phyloP scores from a whole-genome alignment of 2,329 filamentous ascomycete species.

The Aspergillus sp. region DNA sequence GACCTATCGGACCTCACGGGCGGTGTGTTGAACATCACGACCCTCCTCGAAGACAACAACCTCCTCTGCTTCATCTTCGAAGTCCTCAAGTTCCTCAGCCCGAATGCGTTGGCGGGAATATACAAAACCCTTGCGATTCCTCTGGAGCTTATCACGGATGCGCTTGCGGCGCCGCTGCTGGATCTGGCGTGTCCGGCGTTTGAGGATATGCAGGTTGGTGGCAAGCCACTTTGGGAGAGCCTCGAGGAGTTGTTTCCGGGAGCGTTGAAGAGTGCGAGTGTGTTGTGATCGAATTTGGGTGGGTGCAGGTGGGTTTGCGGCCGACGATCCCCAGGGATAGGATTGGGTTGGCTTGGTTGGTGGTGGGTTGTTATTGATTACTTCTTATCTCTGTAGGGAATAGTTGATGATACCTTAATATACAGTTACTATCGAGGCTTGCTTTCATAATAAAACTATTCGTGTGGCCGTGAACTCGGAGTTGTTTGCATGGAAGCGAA shows the following conservation, averaged over 20 bases:
- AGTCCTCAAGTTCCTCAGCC: constrained; percentile 38
- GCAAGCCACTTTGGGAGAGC: constrained; percentile 36
- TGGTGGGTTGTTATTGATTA: too few species aligned
- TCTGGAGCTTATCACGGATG: constrained; percentile 34
- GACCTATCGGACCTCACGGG: constrained; percentile 49
- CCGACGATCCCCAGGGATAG: too few species aligned
- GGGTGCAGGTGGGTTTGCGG: too few species aligned
- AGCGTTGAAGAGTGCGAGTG: constrained; percentile 29
- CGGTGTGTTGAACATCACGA: constrained; percentile 42
- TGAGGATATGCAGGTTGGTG: constrained; percentile 35
- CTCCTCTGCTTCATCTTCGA: constrained; percentile 46
- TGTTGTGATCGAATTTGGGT: constrained; percentile 4
- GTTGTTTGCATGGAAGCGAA: too few species aligned
- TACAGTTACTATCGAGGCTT: too few species aligned
- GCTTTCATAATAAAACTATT: too few species aligned
- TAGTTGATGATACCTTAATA: too few species aligned
- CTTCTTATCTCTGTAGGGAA: too few species aligned
- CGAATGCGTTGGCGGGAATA: constrained; percentile 36
- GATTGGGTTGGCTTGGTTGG: too few species aligned
- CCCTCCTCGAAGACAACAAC: constrained; percentile 47
- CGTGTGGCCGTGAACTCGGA: too few species aligned
- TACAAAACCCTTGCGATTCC: constrained; percentile 35
- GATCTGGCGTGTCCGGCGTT: constrained; percentile 39
- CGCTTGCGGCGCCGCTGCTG: constrained; percentile 33
- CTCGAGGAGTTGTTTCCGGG: constrained; percentile 36